Base-by-base conservation (phyloP, 1,139 yeast genomes). In the Zygoascus meyerae region DNA sequence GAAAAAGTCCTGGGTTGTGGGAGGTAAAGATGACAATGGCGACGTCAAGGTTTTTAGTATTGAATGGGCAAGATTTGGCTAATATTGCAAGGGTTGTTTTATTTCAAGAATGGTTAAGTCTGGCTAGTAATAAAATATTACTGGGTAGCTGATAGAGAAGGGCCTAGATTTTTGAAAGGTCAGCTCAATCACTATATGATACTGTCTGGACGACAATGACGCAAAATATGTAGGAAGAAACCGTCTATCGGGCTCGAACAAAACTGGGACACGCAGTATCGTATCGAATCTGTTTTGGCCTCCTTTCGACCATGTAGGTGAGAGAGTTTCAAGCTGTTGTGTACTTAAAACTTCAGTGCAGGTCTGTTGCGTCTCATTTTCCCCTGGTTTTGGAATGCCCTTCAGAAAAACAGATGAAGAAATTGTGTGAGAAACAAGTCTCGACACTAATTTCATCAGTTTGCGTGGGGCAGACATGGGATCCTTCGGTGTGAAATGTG, bases 1-100 rank as follows among this genome's bases (percentile, higher is more conserved):
- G 9, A 90, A 92, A 63, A 92, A 92, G 64, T 72, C 84, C 34
- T 85, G 89, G 85, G 77, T 86, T 8, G 64, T 90, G 5, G 79
- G 81, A 3, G 50, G 52, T 10, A 55, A 50, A 15, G 48, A 54
- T 34, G 56, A 57, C 1, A 49, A 48, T 1, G 52, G 45, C n/a
- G 56, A 62, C 12, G 59, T 55, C 44, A 50, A 60, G 26, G 58
- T 60, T 7, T 68, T 57, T 48, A 63, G 69, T 44, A 57, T 68
- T 4, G 72, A 68, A 48, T 68, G 72, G 72, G 70, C 72, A 2
- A 71, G 70, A 2, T 68, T 68, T 52, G 72, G 72, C 41, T 66
- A 47, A 48, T 34, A 21, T 21, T 21, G 7, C 26, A 21, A 21
- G 26, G 26, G 9, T 11, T 12, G 5, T n/a, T 4, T 31, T 31